Percentiles rank a stretch among this genome's conserved stretches.
Evolutionary conservation across 1,284 basidiomycete genomes (phyloP).

Genomic region (Pterulicium gracile): DNA sequence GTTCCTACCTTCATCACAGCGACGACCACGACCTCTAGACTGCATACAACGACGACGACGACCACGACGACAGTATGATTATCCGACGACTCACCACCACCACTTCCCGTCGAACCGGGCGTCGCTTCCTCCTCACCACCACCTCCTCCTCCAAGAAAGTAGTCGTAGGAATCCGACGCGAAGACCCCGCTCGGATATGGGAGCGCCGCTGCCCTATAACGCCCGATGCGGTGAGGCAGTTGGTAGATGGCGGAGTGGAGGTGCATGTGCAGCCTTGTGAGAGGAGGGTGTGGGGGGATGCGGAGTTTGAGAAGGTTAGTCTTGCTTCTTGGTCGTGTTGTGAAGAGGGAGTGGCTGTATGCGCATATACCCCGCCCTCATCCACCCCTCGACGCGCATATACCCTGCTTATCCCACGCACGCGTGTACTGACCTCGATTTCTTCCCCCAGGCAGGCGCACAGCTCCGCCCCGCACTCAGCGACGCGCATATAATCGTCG

Average conservation of each 20-base stretch:
- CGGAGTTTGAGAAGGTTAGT: slow-evolving; percentile 56
- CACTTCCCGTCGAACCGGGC: too few relatives aligned
- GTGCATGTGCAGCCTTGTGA: slow-evolving; percentile 72
- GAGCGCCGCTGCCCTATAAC: slow-evolving; percentile 80
- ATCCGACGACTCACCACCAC: too few relatives aligned
- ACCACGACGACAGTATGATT: too few relatives aligned
- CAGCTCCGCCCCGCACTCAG: slow-evolving; percentile 45
- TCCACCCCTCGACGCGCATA: slow-evolving; percentile 3
- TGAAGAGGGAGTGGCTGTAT: neutral
- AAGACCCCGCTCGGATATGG: slow-evolving; percentile 76
- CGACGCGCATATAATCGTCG: slow-evolving; percentile 66
- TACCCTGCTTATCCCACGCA: slow-evolving; percentile 5
- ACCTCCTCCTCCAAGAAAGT: slow-evolving; percentile 11
- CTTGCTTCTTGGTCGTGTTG: neutral
- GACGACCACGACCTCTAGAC: too few relatives aligned
- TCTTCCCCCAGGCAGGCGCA: slow-evolving; percentile 59
- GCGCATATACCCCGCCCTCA: neutral
- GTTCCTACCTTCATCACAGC: too few relatives aligned
- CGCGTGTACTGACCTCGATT: slow-evolving; percentile 7
- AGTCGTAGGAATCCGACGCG: slow-evolving; percentile 60
- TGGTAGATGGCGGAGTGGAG: slow-evolving; percentile 46
- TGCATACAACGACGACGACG: too few relatives aligned
- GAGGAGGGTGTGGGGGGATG: slow-evolving; percentile 58
- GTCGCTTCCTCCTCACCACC: neutral
- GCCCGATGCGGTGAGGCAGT: slow-evolving; percentile 55